A percentile compares a stretch with the other conserved stretches of the same genome.
Evolutionary conservation across 176 grass and related monocot species (phyloP).

Genomic region (Oryza coarctata): DNA sequence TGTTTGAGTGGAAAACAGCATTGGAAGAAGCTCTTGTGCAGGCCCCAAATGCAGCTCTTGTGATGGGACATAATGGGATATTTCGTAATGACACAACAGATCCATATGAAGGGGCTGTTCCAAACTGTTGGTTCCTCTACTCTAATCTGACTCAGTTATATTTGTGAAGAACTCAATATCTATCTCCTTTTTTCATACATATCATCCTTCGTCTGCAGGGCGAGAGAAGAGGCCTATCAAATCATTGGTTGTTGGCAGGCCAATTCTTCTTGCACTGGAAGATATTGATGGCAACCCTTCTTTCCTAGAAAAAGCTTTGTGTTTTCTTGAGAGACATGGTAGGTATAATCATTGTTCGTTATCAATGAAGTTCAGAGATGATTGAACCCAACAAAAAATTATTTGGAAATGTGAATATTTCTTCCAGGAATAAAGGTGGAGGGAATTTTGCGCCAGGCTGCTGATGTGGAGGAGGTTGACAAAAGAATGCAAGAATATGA

Average conservation of each 20-base stretch:
- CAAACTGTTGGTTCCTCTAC: conserved; percentile 66
- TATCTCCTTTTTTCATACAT: conserved; percentile 4
- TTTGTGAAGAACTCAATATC: conserved; percentile 2
- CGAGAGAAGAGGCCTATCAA: conserved; percentile 86
- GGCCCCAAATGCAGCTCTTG: conserved; percentile 99
- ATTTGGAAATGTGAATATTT: conserved; percentile 38
- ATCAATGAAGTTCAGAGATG: not conserved
- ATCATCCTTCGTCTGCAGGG: conserved; percentile 57
- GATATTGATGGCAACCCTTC: conserved; percentile 99
- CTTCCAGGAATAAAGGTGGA: conserved; percentile 86
- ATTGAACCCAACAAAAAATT: conserved; percentile 19
- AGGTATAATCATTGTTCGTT: conserved; percentile 11
- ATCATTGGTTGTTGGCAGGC: conserved; percentile 91
- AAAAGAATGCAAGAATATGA: conserved; percentile 93
- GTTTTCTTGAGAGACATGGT: conserved; percentile 99
- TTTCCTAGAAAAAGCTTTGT: conserved; percentile 96
- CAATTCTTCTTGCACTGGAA: conserved; percentile 97
- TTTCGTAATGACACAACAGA: conserved; percentile 89
- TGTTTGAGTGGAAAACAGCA: conserved; percentile 97
- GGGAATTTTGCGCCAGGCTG: conserved; percentile 95
- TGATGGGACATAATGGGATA: conserved; percentile 99
- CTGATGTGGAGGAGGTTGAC: conserved; percentile 97
- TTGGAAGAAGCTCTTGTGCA: conserved; percentile 95
- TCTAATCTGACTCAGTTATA: conserved; percentile 20
- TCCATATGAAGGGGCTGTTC: conserved; percentile 83